Evolutionary conservation across 179 eudicot species (phyloP).

Genomic region (Spergularia azorica): DNA sequence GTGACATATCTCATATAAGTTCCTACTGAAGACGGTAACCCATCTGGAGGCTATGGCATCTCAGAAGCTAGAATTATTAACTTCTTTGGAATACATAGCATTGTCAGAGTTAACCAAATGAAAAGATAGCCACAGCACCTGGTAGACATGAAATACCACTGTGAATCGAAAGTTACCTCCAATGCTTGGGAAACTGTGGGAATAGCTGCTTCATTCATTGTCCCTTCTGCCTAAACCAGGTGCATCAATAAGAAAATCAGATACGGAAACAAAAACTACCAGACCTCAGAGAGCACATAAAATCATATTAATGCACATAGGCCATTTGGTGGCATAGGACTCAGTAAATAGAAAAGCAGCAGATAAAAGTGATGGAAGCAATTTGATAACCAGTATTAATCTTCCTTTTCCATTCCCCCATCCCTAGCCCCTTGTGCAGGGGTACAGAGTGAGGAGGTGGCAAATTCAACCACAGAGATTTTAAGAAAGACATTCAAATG

Average conservation of each 20-base stretch:
- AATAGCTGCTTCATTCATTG: conserved; percentile 66
- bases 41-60: neutral
- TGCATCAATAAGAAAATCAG: conserved; percentile 18
- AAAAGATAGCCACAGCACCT: neutral
- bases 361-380: neutral
- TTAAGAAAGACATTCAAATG: too few relatives aligned
- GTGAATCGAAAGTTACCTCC: conserved; percentile 48
- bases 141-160: neutral
- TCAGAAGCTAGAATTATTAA: neutral
- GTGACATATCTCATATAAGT: neutral
- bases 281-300: neutral
- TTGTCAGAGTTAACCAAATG: neutral
- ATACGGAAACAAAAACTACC: neutral
- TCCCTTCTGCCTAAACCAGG: conserved; percentile 78
- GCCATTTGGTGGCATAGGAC: neutral
- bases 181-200: conserved; percentile 68
- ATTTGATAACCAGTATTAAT: neutral
- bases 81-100: neutral
- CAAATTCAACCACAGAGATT: too few relatives aligned
- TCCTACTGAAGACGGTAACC: too few relatives aligned
- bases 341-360: neutral
- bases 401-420: neutral
- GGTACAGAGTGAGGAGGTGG: too few relatives aligned
- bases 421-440: neutral
- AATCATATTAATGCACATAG: neutral